Conservation (phyloP, 306 rosid species). For the Quercus robur region DNA sequence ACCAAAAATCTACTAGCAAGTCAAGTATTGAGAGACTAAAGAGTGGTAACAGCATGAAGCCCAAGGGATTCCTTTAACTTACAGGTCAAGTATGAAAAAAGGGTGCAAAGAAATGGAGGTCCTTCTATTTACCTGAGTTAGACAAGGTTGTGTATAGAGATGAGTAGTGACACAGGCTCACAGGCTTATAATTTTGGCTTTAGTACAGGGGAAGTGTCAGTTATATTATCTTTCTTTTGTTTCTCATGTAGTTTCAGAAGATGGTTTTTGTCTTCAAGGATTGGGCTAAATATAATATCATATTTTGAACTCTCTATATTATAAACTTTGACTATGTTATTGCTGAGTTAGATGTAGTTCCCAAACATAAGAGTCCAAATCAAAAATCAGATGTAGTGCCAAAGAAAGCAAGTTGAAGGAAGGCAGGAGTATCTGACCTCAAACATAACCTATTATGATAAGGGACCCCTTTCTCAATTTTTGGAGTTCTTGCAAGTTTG, state of each 20-base stretch:
- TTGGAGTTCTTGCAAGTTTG: no score
- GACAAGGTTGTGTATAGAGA: slow-evolving; percentile 15
- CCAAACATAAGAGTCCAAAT: no score
- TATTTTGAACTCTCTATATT: neutral
- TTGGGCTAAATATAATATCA: neutral
- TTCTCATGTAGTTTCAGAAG: neutral
- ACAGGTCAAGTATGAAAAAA: slow-evolving; percentile 8
- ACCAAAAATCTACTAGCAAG: slow-evolving; percentile 13
- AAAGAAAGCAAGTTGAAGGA: neutral
- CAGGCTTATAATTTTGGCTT: slow-evolving; percentile 21
- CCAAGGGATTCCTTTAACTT: slow-evolving; percentile 14
- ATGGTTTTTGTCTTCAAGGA: neutral
- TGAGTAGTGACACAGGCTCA: slow-evolving; percentile 16
- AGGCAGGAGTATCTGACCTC: no score
- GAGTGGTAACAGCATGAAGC: slow-evolving; percentile 9
- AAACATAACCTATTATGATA: no score
- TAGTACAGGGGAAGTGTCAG: slow-evolving; percentile 6
- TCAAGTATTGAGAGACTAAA: slow-evolving; percentile 16
- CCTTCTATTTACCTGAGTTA: slow-evolving; percentile 10
- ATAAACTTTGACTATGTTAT: neutral
- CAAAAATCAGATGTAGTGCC: no score
- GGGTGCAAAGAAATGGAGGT: slow-evolving; percentile 1
- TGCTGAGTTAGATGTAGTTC: no score
- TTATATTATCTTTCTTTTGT: slow-evolving; percentile 13
- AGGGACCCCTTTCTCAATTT: no score